phyloP scores from a whole-genome alignment of 2,329 filamentous ascomycete genomes.

The Penicillium sp. region DNA sequence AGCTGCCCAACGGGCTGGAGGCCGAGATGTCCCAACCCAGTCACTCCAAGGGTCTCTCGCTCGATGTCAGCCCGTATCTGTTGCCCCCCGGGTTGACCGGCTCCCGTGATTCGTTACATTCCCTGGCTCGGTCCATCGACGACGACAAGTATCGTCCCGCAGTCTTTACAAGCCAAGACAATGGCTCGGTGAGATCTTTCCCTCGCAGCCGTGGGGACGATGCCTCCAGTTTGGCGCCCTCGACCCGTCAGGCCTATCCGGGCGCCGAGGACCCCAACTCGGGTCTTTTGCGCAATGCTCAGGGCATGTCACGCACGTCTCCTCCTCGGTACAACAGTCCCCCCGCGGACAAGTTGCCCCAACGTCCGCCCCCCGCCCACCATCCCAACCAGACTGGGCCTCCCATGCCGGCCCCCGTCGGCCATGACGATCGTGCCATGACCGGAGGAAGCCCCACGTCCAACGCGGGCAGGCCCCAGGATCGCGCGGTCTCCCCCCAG shows the following conservation, averaged over 20 bases:
- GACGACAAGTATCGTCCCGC: slow-evolving; percentile 79
- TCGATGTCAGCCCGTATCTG: slow-evolving; percentile 78
- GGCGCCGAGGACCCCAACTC: slow-evolving; percentile 44
- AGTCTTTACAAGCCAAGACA: slow-evolving; percentile 49
- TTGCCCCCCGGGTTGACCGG: slow-evolving; percentile 73
- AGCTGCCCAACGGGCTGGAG: slow-evolving; percentile 32
- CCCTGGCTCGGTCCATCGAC: slow-evolving; percentile 69
- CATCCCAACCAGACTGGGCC: slow-evolving; percentile 14
- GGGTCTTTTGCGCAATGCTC: slow-evolving; percentile 51
- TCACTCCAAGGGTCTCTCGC: slow-evolving; percentile 49
- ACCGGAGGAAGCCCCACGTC: slow-evolving; percentile 11
- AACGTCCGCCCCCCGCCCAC: slow-evolving; percentile 5
- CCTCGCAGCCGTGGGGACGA: slow-evolving; percentile 37
- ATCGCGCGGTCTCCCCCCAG: slow-evolving; percentile 2
- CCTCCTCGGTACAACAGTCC: slow-evolving; percentile 32
- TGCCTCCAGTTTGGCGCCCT: slow-evolving; percentile 49
- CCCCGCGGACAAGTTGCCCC: slow-evolving; percentile 9
- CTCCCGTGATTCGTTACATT: slow-evolving; percentile 81
- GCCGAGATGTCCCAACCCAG: slow-evolving; percentile 35
- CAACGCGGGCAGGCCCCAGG: neutral
- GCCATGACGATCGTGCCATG: slow-evolving; percentile 11
- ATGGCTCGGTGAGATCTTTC: slow-evolving; percentile 34
- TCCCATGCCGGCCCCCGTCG: slow-evolving; percentile 4
- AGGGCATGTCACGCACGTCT: slow-evolving; percentile 52
- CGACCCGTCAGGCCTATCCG: slow-evolving; percentile 38